Evolutionary conservation across 1,139 yeast genomes (phyloP).

Genomic region (Saccharomyces hybrid): DNA sequence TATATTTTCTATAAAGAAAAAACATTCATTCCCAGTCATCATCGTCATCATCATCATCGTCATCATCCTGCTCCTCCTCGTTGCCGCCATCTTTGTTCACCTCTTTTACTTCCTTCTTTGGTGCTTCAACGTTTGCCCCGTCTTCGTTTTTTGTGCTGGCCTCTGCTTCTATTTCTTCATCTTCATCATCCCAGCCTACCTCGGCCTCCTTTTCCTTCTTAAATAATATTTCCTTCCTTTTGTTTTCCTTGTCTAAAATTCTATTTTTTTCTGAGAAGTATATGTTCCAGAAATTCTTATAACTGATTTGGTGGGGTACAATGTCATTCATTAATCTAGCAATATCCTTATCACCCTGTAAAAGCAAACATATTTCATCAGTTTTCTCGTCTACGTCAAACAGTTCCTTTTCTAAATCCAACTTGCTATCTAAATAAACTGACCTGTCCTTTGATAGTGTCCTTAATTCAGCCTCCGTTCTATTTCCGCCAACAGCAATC

Average conservation of each 20-base stretch:
- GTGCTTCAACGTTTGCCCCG: constrained; percentile 20
- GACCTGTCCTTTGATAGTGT: constrained; percentile 43
- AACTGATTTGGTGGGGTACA: constrained; percentile 58
- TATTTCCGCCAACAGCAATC: constrained; percentile 38
- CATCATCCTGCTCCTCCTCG: constrained; percentile 2
- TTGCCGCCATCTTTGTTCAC: constrained; percentile 4
- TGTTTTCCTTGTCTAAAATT: constrained; percentile 56
- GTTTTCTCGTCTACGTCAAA: constrained; percentile 48
- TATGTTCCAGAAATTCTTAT: constrained; percentile 65
- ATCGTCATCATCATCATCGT: constrained; percentile 15
- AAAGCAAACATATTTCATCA: constrained; percentile 42
- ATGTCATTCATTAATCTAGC: constrained; percentile 51
- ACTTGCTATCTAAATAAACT: constrained; percentile 36
- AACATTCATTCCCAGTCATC: constrained; percentile 47
- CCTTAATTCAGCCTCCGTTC: constrained; percentile 54
- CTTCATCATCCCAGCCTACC: constrained; percentile 27
- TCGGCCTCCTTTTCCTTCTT: constrained; percentile 13
- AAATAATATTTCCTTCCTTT: constrained; percentile 52
- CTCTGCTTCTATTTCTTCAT: constrained; percentile 13
- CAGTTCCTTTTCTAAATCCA: constrained; percentile 27
- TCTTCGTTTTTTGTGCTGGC: constrained; percentile 13
- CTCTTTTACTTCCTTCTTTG: not conserved
- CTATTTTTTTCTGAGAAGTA: constrained; percentile 53
- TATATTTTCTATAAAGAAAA: not conserved
- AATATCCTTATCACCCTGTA: constrained; percentile 48